Evolutionary conservation across 1,284 basidiomycete species (phyloP).

Genomic region (Lentinula novae-zelandiae): DNA sequence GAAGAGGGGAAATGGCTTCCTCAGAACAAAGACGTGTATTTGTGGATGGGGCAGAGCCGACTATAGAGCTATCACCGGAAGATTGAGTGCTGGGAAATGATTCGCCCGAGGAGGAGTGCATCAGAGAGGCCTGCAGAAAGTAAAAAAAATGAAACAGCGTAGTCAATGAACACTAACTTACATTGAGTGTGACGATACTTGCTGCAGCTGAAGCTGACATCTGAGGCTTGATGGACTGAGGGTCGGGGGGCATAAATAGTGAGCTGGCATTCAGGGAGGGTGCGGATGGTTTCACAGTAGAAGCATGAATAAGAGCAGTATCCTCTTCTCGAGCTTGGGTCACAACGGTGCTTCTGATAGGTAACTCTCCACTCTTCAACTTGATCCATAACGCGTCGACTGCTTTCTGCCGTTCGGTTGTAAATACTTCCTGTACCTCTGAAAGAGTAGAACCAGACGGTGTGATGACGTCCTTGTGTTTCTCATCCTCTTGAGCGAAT

Average conservation of each 20-base stretch:
- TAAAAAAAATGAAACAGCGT: neutral
- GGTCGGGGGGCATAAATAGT: neutral
- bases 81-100: neutral
- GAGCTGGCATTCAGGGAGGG: neutral
- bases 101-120: neutral
- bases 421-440: conserved; percentile 38
- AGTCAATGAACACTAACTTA: neutral
- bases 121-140: neutral
- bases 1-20: neutral
- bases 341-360: conserved; percentile 15
- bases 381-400: conserved; percentile 31
- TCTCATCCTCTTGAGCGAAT: conserved; percentile 31
- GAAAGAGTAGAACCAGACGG: conserved; percentile 52
- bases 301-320: neutral
- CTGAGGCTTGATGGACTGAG: neutral
- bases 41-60: neutral
- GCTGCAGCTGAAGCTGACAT: conserved; percentile 1
- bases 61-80: neutral
- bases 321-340: conserved; percentile 5
- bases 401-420: conserved; percentile 35
- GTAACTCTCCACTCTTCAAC: conserved; percentile 22
- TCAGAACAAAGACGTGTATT: neutral
- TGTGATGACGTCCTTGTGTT: conserved; percentile 33
- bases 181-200: conserved; percentile 1
- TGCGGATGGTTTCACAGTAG: neutral